Percentiles rank a stretch among this genome's conserved stretches.
These are phyloP conservation scores for Metschnikowia vanudenii DNA, from an alignment of 805 yeast species.

Conservation along the genomic window DNA sequence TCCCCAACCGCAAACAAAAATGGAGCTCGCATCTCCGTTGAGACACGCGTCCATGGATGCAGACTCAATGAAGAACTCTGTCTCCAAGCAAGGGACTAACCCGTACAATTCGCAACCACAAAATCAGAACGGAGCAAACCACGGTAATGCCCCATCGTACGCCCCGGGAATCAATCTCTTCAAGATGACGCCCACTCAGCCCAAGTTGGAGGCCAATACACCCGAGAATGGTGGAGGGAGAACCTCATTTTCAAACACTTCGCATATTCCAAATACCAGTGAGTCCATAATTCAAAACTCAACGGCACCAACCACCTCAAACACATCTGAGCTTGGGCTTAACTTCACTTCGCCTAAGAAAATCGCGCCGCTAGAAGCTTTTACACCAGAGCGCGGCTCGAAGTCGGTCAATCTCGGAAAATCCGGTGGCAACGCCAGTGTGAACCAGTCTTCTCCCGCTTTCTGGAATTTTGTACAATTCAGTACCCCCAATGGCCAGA, in stretches of 20 bases:
- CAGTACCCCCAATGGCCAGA: slow-evolving; percentile 45
- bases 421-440: slow-evolving; percentile 29
- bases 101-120: slow-evolving; percentile 25
- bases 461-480: slow-evolving; percentile 91
- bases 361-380: slow-evolving; percentile 41
- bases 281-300: slow-evolving; percentile 19
- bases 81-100: background rate
- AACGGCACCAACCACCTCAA: slow-evolving; percentile 28
- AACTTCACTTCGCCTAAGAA: slow-evolving; percentile 45
- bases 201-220: background rate
- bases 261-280: slow-evolving; percentile 16
- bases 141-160: background rate
- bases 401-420: slow-evolving; percentile 25
- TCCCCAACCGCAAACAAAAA: slow-evolving; percentile 29
- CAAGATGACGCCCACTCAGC: slow-evolving; percentile 5
- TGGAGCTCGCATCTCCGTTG: slow-evolving; percentile 42
- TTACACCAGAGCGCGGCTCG: slow-evolving; percentile 45
- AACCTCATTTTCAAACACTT: slow-evolving; percentile 14
- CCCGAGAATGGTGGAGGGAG: slow-evolving; percentile 5
- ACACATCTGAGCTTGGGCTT: slow-evolving; percentile 34
- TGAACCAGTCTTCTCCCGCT: slow-evolving; percentile 76
- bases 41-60: slow-evolving; percentile 18
- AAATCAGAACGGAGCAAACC: slow-evolving; percentile 9
- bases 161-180: slow-evolving; percentile 5
- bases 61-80: background rate